These are phyloP conservation scores for Tulasnella sp. DNA, from an alignment of 768 basidiomycete genomes.

Conservation along the genomic window DNA sequence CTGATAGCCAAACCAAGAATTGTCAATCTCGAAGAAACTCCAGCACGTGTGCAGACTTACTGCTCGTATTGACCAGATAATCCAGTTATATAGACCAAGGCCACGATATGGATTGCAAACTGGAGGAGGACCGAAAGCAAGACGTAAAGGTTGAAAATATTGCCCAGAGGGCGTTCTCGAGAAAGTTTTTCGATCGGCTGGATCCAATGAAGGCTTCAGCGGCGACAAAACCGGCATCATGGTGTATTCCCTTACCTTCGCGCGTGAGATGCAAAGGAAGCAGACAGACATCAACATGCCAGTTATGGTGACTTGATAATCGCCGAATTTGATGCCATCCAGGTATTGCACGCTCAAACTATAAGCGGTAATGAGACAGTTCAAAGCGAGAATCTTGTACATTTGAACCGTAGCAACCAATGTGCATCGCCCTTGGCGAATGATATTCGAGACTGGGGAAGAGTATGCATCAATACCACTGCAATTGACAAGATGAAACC, in stretches of 20 bases:
- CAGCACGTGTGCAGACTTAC: slow-evolving; percentile 34
- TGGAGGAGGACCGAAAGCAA: slow-evolving; percentile 86
- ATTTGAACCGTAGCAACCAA: slow-evolving; percentile 98
- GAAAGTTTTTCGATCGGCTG: slow-evolving; percentile 97
- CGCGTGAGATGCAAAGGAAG: slow-evolving; percentile 96
- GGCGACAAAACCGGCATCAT: background rate
- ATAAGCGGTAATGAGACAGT: slow-evolving; percentile 98
- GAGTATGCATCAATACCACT: background rate
- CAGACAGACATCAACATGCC: slow-evolving; percentile 98
- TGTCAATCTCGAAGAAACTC: background rate
- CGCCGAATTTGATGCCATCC: slow-evolving; percentile 98
- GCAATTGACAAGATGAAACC: background rate
- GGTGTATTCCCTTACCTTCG: slow-evolving; percentile 60
- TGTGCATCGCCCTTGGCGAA: slow-evolving; percentile 96
- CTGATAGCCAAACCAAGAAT: slow-evolving; percentile 40
- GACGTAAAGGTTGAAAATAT: slow-evolving; percentile 97
- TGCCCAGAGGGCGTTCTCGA: slow-evolving; percentile 85
- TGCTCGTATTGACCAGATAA: slow-evolving; percentile 72
- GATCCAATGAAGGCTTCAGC: background rate
- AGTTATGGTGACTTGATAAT: slow-evolving; percentile 96
- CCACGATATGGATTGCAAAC: slow-evolving; percentile 87
- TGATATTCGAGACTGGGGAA: slow-evolving; percentile 80
- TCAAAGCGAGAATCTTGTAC: slow-evolving; percentile 98
- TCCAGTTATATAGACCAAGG: slow-evolving; percentile 89
- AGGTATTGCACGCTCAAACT: slow-evolving; percentile 95